Evolutionary conservation across 2,329 filamentous ascomycete genomes (phyloP), one percentile per base, ranked within the genome.

Genomic region (Iodosphaeria phyllophila): DNA sequence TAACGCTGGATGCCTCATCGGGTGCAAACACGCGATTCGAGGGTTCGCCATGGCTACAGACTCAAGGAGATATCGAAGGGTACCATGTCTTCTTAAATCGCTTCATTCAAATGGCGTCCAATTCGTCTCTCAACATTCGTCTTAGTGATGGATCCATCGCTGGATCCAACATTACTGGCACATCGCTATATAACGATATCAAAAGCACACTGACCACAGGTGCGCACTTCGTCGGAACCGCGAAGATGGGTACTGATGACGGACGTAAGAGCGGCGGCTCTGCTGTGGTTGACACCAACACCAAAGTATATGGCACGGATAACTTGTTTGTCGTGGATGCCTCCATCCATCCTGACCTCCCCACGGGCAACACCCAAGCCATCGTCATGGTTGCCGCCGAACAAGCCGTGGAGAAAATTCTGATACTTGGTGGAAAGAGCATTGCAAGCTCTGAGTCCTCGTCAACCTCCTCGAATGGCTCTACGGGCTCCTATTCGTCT

Each of bases 311-410:
- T 36, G 69, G 69, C 13, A 74, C 61, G 2, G 65, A 74, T 37
- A 74, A 75, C 46, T 51, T 74, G 22, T 74, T 68, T 37, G 61
- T 75, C 9, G 65, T 76, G 3, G 71, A 77, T 37, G 71, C 64
- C 2, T 65, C 60, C 30, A 68, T 77, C 33, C 72, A 75, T 48
- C 71, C 73, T 0, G 72, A 73, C 30, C 64, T 76, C 38, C 60
- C 69, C 5, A 71, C 69, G 1, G 69, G 69, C 9, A 79, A 79
- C 47, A 74, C 30, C 13, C 30, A 32, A 20, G 30, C 30, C 28
- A 48, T 48, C 23, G 41, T 50, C 26, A 37, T 44, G 27, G 30
- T 32, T 4, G 43, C 42, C n/a, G 38, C 46, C 12, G 47, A 50
- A 37, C 40, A 43, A 13, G 47, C 47, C 3, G 36, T 35, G 15